These are phyloP conservation scores for Alternaria angustiovoidea DNA, from an alignment of 2,329 filamentous ascomycete species.

Conservation along the genomic window DNA sequence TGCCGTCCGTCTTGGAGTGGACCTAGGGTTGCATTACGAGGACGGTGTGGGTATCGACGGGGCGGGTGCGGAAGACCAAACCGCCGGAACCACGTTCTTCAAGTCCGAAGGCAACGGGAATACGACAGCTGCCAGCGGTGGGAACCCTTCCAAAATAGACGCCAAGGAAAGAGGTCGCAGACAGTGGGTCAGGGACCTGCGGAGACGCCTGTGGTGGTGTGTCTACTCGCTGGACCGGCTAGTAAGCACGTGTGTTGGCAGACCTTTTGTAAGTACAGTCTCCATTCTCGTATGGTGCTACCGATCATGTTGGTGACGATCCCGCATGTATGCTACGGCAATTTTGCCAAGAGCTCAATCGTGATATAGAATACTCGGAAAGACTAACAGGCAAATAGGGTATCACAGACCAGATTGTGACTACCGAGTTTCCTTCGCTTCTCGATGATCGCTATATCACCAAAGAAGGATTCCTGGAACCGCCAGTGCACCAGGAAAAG, in stretches of 20 bases:
- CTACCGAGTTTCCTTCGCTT: constrained; percentile 89
- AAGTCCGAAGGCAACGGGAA: constrained; percentile 46
- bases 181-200: constrained; percentile 85
- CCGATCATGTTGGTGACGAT: not conserved
- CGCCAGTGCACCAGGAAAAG: constrained; percentile 63
- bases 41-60: constrained; percentile 75
- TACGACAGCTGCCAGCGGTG: constrained; percentile 24
- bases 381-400: constrained; percentile 49
- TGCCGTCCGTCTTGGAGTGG: constrained; percentile 86
- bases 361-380: not conserved
- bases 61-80: constrained; percentile 43
- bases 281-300: not conserved
- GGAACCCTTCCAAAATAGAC: constrained; percentile 52
- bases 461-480: constrained; percentile 73
- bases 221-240: constrained; percentile 95
- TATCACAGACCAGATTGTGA: constrained; percentile 95
- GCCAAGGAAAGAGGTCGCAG: constrained; percentile 70
- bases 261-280: constrained; percentile 71
- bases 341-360: not conserved
- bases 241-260: constrained; percentile 90
- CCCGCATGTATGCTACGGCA: not conserved
- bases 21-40: constrained; percentile 91
- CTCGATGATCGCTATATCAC: constrained; percentile 91
- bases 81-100: constrained; percentile 31
- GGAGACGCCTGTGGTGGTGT: constrained; percentile 93